phyloP scores from a whole-genome alignment of 2,329 filamentous ascomycete genomes.

The Tolypocladium tundrense region DNA sequence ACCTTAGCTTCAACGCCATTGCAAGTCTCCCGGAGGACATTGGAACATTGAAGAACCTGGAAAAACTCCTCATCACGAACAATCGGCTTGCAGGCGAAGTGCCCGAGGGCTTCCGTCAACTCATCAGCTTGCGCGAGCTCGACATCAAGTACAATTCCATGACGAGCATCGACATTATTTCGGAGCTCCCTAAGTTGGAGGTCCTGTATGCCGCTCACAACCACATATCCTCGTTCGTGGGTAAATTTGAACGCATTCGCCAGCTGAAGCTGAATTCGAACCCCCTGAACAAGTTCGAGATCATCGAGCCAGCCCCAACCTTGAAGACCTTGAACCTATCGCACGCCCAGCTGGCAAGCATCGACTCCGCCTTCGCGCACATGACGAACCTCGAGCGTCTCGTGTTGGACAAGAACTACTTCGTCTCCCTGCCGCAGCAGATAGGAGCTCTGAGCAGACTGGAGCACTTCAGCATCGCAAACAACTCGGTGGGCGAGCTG shows the following conservation, averaged over 20 bases:
- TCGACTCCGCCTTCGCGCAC: conserved; percentile 82
- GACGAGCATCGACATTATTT: conserved; percentile 77
- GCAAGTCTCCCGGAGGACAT: conserved; percentile 66
- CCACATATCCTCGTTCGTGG: conserved; percentile 78
- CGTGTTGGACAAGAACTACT: conserved; percentile 89
- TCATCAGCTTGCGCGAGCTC: conserved; percentile 75
- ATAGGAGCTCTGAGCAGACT: conserved; percentile 75
- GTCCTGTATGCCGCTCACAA: conserved; percentile 89
- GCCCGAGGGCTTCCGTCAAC: conserved; percentile 59
- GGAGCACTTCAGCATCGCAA: conserved; percentile 87
- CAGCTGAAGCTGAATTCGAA: conserved; percentile 88
- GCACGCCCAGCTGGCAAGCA: conserved; percentile 79
- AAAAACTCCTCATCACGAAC: conserved; percentile 91
- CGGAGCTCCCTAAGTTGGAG: conserved; percentile 75
- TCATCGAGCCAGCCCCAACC: conserved; percentile 66
- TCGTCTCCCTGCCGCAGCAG: conserved; percentile 77
- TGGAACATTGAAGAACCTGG: conserved; percentile 66
- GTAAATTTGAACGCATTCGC: conserved; percentile 75
- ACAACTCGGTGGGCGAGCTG: conserved; percentile 77
- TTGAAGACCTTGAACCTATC: conserved; percentile 82
- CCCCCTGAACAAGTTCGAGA: conserved; percentile 86
- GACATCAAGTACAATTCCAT: conserved; percentile 92
- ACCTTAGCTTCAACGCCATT: conserved; percentile 95
- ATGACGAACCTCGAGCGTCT: conserved; percentile 81
- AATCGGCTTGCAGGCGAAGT: conserved; percentile 74